Conservation (phyloP, 768 basidiomycete genomes). For the Psilocybe cyanescens region DNA sequence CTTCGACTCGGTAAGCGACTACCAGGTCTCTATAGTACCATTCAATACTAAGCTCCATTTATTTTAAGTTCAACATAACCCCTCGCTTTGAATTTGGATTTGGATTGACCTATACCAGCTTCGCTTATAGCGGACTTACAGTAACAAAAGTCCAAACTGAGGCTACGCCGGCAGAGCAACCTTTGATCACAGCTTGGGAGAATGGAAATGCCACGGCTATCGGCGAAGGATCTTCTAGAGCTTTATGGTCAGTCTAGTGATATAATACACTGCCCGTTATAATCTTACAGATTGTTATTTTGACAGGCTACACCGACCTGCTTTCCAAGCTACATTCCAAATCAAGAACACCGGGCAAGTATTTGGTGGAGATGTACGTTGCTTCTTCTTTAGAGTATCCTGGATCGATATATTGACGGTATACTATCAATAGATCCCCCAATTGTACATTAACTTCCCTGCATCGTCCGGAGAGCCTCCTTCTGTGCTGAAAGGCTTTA, state of each 20-base stretch:
- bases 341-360: conserved; percentile 67
- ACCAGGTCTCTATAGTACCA: not conserved
- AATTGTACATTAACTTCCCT: conserved; percentile 77
- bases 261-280: not conserved
- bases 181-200: conserved; percentile 55
- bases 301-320: conserved; percentile 58
- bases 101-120: conserved; percentile 85
- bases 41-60: conserved; percentile 15
- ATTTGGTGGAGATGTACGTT: conserved; percentile 66
- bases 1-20: conserved; percentile 63
- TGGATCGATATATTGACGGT: conserved; percentile 1
- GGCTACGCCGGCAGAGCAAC: conserved; percentile 38
- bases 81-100: conserved; percentile 92
- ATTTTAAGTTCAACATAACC: conserved; percentile 59
- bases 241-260: conserved; percentile 49
- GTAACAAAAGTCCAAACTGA: conserved; percentile 45
- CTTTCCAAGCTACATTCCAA: conserved; percentile 62
- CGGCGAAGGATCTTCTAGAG: conserved; percentile 60
- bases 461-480: conserved; percentile 69
- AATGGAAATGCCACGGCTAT: conserved; percentile 57
- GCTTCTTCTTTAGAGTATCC: not conserved
- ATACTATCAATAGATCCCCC: conserved; percentile 53
- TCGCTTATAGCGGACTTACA: conserved; percentile 66
- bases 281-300: not conserved
- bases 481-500: conserved; percentile 72